Evolutionary conservation across 768 basidiomycete genomes (phyloP).

Genomic region (Tricholoma furcatifolium): DNA sequence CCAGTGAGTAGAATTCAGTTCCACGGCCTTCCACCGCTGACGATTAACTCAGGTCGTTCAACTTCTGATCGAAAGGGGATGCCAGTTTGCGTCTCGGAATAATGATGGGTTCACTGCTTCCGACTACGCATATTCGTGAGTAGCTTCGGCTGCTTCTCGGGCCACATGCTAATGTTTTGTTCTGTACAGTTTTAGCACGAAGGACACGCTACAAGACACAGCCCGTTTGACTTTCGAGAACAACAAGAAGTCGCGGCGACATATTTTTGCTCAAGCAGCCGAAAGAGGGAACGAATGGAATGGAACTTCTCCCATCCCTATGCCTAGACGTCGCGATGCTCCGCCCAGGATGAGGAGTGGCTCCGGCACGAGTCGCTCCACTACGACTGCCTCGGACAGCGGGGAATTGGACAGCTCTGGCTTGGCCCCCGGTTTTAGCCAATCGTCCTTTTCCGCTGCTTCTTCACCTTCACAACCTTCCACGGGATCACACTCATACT

Average conservation of each 20-base stretch:
- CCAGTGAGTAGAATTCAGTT: slow-evolving; percentile 45
- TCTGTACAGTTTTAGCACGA: slow-evolving; percentile 59
- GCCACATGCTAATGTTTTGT: neutral
- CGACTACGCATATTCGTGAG: slow-evolving; percentile 90
- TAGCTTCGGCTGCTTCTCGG: slow-evolving; percentile 13
- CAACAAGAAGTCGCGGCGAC: slow-evolving; percentile 73
- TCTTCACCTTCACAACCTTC: slow-evolving; percentile 63
- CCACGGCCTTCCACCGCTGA: slow-evolving; percentile 8
- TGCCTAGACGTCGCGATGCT: slow-evolving; percentile 43
- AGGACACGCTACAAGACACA: slow-evolving; percentile 77
- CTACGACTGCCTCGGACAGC: slow-evolving; percentile 73
- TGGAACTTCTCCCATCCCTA: slow-evolving; percentile 35
- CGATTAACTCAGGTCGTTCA: slow-evolving; percentile 63
- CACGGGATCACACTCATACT: slow-evolving; percentile 42
- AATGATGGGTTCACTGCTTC: slow-evolving; percentile 90
- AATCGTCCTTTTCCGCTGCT: slow-evolving; percentile 56
- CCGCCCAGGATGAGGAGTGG: slow-evolving; percentile 71
- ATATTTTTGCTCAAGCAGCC: slow-evolving; percentile 73
- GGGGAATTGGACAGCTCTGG: slow-evolving; percentile 55
- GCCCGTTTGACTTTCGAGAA: slow-evolving; percentile 76
- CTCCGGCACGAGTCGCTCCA: slow-evolving; percentile 71
- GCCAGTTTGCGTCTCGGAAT: slow-evolving; percentile 79
- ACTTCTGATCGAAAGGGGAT: slow-evolving; percentile 85
- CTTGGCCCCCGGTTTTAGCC: slow-evolving; percentile 39
- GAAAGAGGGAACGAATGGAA: slow-evolving; percentile 65